Conservation (phyloP, 208 protist species). For the Leishmania gerbilli region DNA sequence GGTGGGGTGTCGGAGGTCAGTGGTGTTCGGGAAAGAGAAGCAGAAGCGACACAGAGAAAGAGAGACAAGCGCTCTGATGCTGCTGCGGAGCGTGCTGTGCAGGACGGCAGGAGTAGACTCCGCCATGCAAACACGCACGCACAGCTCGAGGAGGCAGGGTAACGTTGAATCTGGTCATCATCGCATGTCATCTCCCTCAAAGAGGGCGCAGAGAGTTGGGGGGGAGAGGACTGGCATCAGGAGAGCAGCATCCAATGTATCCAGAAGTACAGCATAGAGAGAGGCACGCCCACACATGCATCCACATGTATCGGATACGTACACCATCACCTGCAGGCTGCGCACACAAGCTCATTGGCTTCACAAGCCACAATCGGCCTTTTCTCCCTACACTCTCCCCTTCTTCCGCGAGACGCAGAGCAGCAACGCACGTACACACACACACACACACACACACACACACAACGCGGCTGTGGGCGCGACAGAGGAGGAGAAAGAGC, state of each 20-base stretch:
- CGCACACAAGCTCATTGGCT: neutral
- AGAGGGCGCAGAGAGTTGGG: neutral
- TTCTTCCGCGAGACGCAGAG: neutral
- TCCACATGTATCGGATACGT: neutral
- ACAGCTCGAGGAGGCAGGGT: neutral
- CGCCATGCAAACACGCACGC: neutral
- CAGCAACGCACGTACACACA: neutral
- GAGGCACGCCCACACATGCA: neutral
- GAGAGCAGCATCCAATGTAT: neutral
- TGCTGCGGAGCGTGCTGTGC: constrained; percentile 1
- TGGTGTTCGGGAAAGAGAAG: neutral
- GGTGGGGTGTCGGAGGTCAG: neutral
- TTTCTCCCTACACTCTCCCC: neutral
- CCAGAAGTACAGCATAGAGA: neutral
- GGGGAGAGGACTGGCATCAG: neutral
- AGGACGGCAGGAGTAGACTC: neutral
- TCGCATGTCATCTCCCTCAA: constrained; percentile 11
- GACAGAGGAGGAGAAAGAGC: neutral
- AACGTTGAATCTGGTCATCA: constrained; percentile 2
- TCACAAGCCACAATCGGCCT: neutral
- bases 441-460: neutral
- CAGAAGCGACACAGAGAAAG: neutral
- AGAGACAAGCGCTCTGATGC: neutral
- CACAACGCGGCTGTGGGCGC: neutral
- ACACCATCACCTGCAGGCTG: neutral